Percentiles rank a stretch among this genome's conserved stretches.
Evolutionary conservation across 768 basidiomycete species (phyloP).

Genomic region (Amyloporia xantha): DNA sequence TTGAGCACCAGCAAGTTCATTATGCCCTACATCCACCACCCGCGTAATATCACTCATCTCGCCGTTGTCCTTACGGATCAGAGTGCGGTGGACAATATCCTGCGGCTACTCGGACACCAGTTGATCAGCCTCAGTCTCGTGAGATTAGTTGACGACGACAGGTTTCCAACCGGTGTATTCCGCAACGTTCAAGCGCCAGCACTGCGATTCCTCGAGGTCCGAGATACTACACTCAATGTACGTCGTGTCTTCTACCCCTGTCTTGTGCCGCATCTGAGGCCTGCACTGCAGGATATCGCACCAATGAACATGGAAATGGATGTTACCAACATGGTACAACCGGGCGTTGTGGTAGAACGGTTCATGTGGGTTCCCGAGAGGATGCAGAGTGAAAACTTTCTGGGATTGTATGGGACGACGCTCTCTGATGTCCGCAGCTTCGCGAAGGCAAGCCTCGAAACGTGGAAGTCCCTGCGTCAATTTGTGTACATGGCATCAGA

Average conservation of each 20-base stretch:
- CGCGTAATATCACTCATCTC: background rate
- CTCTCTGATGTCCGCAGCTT: background rate
- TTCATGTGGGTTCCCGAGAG: background rate
- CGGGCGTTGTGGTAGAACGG: too few species aligned
- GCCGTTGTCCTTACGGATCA: background rate
- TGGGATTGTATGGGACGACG: background rate
- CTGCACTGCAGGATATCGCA: too few species aligned
- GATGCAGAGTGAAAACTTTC: background rate
- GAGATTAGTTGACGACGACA: background rate
- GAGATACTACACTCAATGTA: background rate
- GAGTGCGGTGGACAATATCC: background rate
- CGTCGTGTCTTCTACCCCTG: too few species aligned
- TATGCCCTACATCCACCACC: background rate
- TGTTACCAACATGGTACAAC: too few species aligned
- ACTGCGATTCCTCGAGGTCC: background rate
- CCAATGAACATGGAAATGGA: too few species aligned
- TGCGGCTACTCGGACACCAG: background rate
- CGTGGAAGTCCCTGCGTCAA: background rate
- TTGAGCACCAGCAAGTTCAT: background rate
- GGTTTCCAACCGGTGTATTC: background rate
- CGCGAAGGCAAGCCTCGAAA: background rate
- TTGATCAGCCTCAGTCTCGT: background rate
- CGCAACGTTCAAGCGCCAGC: background rate
- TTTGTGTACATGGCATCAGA: background rate
- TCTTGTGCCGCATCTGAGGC: too few species aligned